A percentile compares a stretch with the other conserved stretches of the same genome.
Evolutionary conservation across 202 grass and related monocot species (phyloP).

Genomic region (Hordeum pubiflorum): DNA sequence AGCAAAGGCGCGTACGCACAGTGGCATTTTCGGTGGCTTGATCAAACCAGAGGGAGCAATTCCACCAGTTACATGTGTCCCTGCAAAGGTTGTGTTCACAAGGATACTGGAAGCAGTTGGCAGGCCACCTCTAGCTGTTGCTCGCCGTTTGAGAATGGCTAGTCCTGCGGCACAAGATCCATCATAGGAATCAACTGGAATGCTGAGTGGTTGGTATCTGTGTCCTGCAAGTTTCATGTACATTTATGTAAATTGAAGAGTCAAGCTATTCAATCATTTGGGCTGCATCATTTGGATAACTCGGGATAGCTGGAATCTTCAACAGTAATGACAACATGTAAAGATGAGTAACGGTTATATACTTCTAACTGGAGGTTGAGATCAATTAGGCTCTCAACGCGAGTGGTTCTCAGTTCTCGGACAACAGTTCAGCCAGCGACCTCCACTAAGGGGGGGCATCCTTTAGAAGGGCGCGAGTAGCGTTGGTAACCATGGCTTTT

Average conservation of each 20-base stretch:
- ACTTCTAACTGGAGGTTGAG: constrained; percentile 40
- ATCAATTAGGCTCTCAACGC: constrained; percentile 10
- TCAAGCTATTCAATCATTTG: constrained; percentile 25
- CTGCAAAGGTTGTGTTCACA: constrained; percentile 83
- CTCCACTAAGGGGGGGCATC: constrained; percentile 19
- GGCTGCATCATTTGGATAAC: constrained; percentile 22
- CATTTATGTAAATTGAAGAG: constrained; percentile 50
- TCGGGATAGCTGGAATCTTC: constrained; percentile 24
- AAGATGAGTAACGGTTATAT: constrained; percentile 27
- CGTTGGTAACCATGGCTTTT: constrained; percentile 29
- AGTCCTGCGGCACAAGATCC: constrained; percentile 44
- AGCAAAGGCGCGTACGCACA: constrained; percentile 34
- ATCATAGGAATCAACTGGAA: constrained; percentile 32
- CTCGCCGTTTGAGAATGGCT: constrained; percentile 55
- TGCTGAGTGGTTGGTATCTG: constrained; percentile 19
- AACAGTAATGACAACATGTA: constrained; percentile 35
- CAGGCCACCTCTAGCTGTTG: constrained; percentile 42
- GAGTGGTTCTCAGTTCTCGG: constrained; percentile 19
- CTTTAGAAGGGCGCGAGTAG: constrained; percentile 23
- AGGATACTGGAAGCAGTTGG: constrained; percentile 95
- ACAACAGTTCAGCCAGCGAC: background rate
- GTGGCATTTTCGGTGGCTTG: constrained; percentile 57
- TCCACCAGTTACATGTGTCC: constrained; percentile 84
- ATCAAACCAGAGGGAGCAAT: constrained; percentile 53
- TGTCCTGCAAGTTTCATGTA: constrained; percentile 42